phyloP scores from a whole-genome alignment of 495 filamentous ascomycete species.

The Penicillium steckii region DNA sequence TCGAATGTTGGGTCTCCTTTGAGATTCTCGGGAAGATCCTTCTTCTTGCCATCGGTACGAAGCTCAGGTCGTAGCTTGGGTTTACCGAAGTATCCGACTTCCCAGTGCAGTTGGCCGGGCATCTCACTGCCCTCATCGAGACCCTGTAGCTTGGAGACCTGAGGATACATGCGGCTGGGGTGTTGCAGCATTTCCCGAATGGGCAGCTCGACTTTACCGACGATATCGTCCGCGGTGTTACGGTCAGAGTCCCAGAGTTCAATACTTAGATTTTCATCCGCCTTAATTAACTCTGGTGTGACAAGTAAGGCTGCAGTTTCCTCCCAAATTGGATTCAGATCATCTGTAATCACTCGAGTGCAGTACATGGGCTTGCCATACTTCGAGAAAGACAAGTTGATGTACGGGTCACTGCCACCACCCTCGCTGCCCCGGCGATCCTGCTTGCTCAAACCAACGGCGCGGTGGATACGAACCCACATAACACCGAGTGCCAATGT shows the following conservation, averaged over 20 bases:
- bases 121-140: constrained; percentile 81
- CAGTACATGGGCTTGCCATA: constrained; percentile 98
- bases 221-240: constrained; percentile 86
- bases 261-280: constrained; percentile 85
- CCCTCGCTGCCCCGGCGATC: constrained; percentile 78
- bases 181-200: constrained; percentile 95
- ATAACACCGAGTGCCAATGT: constrained; percentile 79
- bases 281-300: constrained; percentile 85
- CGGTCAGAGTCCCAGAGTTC: constrained; percentile 95
- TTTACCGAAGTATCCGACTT: constrained; percentile 91
- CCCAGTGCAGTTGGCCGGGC: constrained; percentile 94
- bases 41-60: constrained; percentile 81
- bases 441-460: constrained; percentile 85
- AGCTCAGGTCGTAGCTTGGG: constrained; percentile 79
- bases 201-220: constrained; percentile 89
- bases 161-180: constrained; percentile 85
- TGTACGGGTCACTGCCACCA: constrained; percentile 93
- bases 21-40: constrained; percentile 67
- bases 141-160: constrained; percentile 80
- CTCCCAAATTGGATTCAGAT: constrained; percentile 91
- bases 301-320: constrained; percentile 86
- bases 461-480: constrained; percentile 89
- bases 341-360: constrained; percentile 90
- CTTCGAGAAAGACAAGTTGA: constrained; percentile 73
- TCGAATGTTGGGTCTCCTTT: constrained; percentile 75